Conservation (phyloP, 108 stramenopile species). For the Conticribra guillardii region DNA sequence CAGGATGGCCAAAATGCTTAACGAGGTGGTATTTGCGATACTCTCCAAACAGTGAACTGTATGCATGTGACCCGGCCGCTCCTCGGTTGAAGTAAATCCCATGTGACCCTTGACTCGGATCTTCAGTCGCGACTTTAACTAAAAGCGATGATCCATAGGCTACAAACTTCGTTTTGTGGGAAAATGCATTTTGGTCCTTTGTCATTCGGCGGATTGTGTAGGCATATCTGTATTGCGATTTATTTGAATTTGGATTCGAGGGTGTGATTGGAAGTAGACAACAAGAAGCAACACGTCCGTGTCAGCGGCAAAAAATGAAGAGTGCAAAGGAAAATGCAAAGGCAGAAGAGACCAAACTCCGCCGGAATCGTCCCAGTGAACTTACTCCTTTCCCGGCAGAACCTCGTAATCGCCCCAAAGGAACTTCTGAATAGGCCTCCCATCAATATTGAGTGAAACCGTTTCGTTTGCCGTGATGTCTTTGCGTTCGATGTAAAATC, state of each 20-base stretch:
- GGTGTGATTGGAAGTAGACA: too few relatives aligned
- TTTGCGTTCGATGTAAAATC: slow-evolving; percentile 38
- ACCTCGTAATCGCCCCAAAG: slow-evolving; percentile 43
- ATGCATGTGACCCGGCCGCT: slow-evolving; percentile 44
- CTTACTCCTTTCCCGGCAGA: slow-evolving; percentile 19
- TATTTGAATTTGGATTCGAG: too few relatives aligned
- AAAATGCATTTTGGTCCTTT: neutral
- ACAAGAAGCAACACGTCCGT: too few relatives aligned
- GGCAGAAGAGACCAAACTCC: too few relatives aligned
- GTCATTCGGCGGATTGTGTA: slow-evolving; percentile 43
- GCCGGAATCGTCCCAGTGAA: neutral
- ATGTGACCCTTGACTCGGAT: slow-evolving; percentile 26
- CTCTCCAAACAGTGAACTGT: slow-evolving; percentile 32
- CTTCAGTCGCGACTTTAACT: slow-evolving; percentile 36
- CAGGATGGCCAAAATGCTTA: slow-evolving; percentile 14
- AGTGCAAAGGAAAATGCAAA: too few relatives aligned
- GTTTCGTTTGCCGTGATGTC: slow-evolving; percentile 18
- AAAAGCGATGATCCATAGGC: slow-evolving; percentile 18
- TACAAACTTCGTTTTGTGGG: slow-evolving; percentile 11
- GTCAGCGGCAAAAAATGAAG: too few relatives aligned
- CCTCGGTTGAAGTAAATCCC: slow-evolving; percentile 48
- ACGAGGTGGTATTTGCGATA: slow-evolving; percentile 27
- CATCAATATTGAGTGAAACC: slow-evolving; percentile 30
- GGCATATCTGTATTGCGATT: too few relatives aligned
- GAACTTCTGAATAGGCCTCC: slow-evolving; percentile 41